These are phyloP conservation scores for Claviceps pusilla DNA, from an alignment of 2,329 filamentous ascomycete genomes.

Conservation along the genomic window DNA sequence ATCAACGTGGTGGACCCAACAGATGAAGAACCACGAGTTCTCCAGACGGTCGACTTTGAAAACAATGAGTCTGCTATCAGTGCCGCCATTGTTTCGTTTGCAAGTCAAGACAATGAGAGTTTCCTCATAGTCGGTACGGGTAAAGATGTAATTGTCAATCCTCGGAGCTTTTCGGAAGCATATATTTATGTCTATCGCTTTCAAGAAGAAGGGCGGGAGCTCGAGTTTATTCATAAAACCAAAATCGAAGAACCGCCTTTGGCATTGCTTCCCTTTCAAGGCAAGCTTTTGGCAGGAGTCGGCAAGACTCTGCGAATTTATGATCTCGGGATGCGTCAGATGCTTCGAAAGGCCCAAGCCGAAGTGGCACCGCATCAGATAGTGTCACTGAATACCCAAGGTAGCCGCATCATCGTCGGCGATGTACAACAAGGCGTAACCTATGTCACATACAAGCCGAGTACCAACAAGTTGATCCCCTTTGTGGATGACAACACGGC, in stretches of 20 bases:
- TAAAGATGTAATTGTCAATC: conserved; percentile 72
- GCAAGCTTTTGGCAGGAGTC: conserved; percentile 71
- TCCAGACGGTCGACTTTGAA: conserved; percentile 66
- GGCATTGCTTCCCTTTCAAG: conserved; percentile 87
- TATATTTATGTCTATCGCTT: conserved; percentile 90
- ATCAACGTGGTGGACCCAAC: conserved; percentile 83
- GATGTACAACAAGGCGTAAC: conserved; percentile 87
- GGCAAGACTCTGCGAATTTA: conserved; percentile 74
- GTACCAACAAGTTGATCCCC: conserved; percentile 80
- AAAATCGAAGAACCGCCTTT: conserved; percentile 78
- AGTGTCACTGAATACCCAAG: conserved; percentile 75
- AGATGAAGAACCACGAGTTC: conserved; percentile 49
- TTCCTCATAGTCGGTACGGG: conserved; percentile 92
- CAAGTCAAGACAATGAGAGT: conserved; percentile 72
- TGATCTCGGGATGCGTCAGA: conserved; percentile 81
- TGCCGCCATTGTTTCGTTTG: conserved; percentile 68
- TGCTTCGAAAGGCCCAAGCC: conserved; percentile 81
- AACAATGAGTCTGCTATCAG: conserved; percentile 89
- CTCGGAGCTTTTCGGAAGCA: conserved; percentile 59
- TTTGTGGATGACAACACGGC: conserved; percentile 84
- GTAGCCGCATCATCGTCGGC: conserved; percentile 77
- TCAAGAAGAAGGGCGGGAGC: conserved; percentile 66
- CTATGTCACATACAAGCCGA: conserved; percentile 84
- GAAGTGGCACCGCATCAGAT: conserved; percentile 71
- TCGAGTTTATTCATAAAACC: conserved; percentile 95